Evolutionary conservation across 2,329 filamentous ascomycete genomes (phyloP).

Genomic region (Alternaria atra): DNA sequence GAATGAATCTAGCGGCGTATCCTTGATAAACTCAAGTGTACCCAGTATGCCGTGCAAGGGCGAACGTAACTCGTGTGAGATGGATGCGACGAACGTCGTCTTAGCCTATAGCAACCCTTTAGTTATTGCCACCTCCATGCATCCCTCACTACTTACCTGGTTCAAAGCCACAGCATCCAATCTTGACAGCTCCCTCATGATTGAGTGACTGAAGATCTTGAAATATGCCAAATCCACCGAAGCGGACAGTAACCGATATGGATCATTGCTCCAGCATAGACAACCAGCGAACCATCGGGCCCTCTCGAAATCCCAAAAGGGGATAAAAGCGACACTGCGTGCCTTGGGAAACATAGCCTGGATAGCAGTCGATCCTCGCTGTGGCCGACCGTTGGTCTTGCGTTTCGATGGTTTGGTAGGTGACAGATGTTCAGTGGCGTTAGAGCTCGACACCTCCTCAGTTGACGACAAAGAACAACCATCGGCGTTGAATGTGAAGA

Average conservation of each 20-base stretch:
- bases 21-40: constrained; percentile 60
- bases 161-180: constrained; percentile 59
- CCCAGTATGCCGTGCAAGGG: constrained; percentile 53
- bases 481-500: constrained; percentile 33
- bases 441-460: constrained; percentile 22
- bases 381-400: constrained; percentile 2
- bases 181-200: constrained; percentile 65
- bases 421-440: not conserved
- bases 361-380: constrained; percentile 56
- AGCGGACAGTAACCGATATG: constrained; percentile 38
- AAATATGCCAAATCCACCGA: constrained; percentile 47
- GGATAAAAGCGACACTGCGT: constrained; percentile 49
- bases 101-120: constrained; percentile 48
- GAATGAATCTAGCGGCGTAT: constrained; percentile 54
- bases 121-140: not conserved
- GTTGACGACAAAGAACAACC: constrained; percentile 32
- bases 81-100: constrained; percentile 61
- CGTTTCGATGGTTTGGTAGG: constrained; percentile 1
- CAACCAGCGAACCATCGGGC: constrained; percentile 50
- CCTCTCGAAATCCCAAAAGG: constrained; percentile 52
- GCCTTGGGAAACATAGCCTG: constrained; percentile 59
- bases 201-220: constrained; percentile 56
- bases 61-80: constrained; percentile 63
- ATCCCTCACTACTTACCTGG: constrained; percentile 19
- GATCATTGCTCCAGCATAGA: constrained; percentile 46